Evolutionary conservation across 2,329 filamentous ascomycete genomes (phyloP).

Genomic region (Dichotomopilus funicola): DNA sequence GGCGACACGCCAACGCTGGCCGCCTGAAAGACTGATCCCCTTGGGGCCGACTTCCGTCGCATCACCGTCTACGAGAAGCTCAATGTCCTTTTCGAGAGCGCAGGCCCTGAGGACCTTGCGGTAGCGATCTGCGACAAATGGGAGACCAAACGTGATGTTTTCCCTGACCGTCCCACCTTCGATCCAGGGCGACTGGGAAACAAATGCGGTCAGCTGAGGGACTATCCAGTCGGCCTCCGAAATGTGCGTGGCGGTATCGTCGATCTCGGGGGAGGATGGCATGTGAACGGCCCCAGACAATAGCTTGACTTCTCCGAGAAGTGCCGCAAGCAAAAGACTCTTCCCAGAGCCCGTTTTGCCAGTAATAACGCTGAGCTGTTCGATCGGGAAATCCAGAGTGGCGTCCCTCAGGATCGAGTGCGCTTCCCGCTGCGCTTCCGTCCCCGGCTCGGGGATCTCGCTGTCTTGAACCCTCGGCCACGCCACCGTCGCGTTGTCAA

Average conservation of each 20-base stretch:
- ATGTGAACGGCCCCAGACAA: conserved; percentile 28
- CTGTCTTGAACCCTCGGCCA: conserved; percentile 30
- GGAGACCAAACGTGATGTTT: conserved; percentile 41
- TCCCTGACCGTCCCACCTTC: conserved; percentile 39
- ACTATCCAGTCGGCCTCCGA: conserved; percentile 29
- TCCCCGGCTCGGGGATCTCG: conserved; percentile 11
- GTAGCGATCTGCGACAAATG: conserved; percentile 37
- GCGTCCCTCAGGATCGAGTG: conserved; percentile 30
- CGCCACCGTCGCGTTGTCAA: conserved; percentile 29
- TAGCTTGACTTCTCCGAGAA: conserved; percentile 35
- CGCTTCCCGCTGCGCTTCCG: conserved; percentile 18
- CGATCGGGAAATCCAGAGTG: conserved; percentile 29
- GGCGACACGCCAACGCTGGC: conserved; percentile 40
- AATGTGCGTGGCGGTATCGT: conserved; percentile 23
- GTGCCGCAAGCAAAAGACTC: conserved; percentile 33
- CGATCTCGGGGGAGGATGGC: conserved; percentile 23
- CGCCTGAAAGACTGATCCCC: conserved; percentile 39
- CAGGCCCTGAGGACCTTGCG: conserved; percentile 40
- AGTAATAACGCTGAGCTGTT: conserved; percentile 31
- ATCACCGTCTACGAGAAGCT: conserved; percentile 37
- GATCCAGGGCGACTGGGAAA: conserved; percentile 43
- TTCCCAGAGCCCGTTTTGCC: conserved; percentile 37
- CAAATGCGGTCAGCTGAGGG: conserved; percentile 36
- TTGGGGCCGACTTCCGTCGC: conserved; percentile 38
- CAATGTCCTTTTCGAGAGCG: conserved; percentile 37